Evolutionary conservation across 2,329 filamentous ascomycete species (phyloP).

Genomic region (Aureobasidium sp.): DNA sequence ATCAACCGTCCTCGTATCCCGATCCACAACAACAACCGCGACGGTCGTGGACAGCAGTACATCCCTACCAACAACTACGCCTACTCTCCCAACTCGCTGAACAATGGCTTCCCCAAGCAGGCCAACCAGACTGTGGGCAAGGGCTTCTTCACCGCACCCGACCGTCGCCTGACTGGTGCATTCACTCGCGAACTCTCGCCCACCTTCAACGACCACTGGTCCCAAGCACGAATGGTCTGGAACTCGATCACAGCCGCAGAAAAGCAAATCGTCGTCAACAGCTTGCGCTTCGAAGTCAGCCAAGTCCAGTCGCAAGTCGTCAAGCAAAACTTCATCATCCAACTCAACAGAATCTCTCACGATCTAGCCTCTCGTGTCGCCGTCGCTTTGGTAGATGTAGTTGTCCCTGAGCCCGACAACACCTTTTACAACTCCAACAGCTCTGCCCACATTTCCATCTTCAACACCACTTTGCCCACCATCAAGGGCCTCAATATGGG

Average conservation of each 20-base stretch:
- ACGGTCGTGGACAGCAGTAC: slow-evolving; percentile 29
- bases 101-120: slow-evolving; percentile 58
- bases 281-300: slow-evolving; percentile 63
- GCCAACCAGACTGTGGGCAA: slow-evolving; percentile 58
- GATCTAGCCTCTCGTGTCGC: slow-evolving; percentile 62
- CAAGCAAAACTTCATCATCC: slow-evolving; percentile 59
- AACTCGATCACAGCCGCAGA: slow-evolving; percentile 63
- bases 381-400: slow-evolving; percentile 58
- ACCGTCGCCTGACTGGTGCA: slow-evolving; percentile 1
- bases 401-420: slow-evolving; percentile 51
- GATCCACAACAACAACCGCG: slow-evolving; percentile 31
- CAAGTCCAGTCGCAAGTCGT: slow-evolving; percentile 70
- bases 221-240: slow-evolving; percentile 70
- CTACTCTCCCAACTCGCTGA: slow-evolving; percentile 67
- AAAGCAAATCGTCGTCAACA: slow-evolving; percentile 51
- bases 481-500: slow-evolving; percentile 59
- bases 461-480: slow-evolving; percentile 50
- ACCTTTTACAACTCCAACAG: slow-evolving; percentile 64
- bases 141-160: slow-evolving; percentile 22
- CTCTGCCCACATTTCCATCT: slow-evolving; percentile 55
- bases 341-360: slow-evolving; percentile 63
- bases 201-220: slow-evolving; percentile 69
- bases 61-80: slow-evolving; percentile 64
- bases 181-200: slow-evolving; percentile 36
- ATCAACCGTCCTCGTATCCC: slow-evolving; percentile 18